Percentiles rank a stretch among this genome's conserved stretches.
These are phyloP conservation scores for Daldinia caldariorum DNA, from an alignment of 495 filamentous ascomycete species.

Conservation along the genomic window DNA sequence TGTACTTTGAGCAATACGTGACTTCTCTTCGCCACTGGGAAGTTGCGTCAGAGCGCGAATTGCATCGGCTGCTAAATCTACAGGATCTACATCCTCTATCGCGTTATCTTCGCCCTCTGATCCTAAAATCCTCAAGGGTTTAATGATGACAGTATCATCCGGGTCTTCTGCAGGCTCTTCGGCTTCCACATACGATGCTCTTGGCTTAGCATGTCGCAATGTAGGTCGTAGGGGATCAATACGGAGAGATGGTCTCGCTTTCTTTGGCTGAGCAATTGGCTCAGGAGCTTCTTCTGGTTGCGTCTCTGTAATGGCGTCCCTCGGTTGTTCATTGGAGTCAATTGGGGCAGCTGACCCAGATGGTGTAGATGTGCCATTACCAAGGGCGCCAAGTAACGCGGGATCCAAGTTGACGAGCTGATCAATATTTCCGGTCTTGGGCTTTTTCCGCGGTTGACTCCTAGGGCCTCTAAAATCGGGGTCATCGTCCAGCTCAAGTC, in stretches of 20 bases:
- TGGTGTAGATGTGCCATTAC: constrained; percentile 36
- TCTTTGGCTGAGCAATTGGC: constrained; percentile 21
- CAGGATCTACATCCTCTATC: constrained; percentile 43
- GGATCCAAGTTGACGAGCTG: constrained; percentile 51
- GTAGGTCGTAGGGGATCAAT: constrained; percentile 49
- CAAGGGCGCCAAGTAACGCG: constrained; percentile 42
- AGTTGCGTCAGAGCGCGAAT: constrained; percentile 43
- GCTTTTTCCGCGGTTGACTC: constrained; percentile 52
- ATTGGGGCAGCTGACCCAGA: constrained; percentile 1
- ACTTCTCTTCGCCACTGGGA: constrained; percentile 7
- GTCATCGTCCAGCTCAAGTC: constrained; percentile 57
- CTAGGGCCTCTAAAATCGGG: constrained; percentile 56
- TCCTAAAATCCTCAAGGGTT: constrained; percentile 20
- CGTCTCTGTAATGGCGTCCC: constrained; percentile 13
- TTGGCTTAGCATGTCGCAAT: constrained; percentile 58
- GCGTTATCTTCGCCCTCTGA: constrained; percentile 21
- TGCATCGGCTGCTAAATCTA: constrained; percentile 53
- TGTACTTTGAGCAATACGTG: constrained; percentile 15
- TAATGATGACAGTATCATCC: constrained; percentile 49
- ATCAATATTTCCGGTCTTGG: constrained; percentile 48
- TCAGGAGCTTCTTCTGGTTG: constrained; percentile 24
- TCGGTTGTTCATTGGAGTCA: constrained; percentile 11
- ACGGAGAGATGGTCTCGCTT: constrained; percentile 30
- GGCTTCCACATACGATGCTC: constrained; percentile 52
- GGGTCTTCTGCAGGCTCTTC: constrained; percentile 53